Conservation (phyloP, 345 rosid species). For the Toxicodendron radicans region DNA sequence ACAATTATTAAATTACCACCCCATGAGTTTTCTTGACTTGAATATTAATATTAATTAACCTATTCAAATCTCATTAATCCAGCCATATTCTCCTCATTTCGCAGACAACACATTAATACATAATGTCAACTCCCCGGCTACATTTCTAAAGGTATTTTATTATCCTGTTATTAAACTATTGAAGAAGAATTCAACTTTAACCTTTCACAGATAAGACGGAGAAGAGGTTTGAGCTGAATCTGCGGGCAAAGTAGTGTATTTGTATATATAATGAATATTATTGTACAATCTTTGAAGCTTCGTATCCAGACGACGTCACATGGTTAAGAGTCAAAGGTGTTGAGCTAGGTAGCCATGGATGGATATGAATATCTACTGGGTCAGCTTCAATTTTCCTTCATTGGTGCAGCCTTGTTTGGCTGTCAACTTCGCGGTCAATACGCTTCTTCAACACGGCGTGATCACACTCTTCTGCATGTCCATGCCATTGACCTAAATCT, state of each 20-base stretch:
- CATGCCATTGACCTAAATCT: slow-evolving; percentile 19
- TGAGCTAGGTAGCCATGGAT: slow-evolving; percentile 4
- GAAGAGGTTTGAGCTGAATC: slow-evolving; percentile 33
- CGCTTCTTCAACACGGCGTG: slow-evolving; percentile 37
- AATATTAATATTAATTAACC: too few species aligned
- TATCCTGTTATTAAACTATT: not conserved
- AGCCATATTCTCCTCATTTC: slow-evolving; percentile 8
- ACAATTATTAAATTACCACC: too few species aligned
- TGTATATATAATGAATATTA: too few species aligned
- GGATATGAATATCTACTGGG: slow-evolving; percentile 11
- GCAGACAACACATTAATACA: slow-evolving; percentile 15
- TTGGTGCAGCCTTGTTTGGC: slow-evolving; percentile 19
- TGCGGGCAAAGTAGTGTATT: slow-evolving; percentile 32
- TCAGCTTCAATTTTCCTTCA: slow-evolving; percentile 9
- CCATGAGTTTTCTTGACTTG: too few species aligned
- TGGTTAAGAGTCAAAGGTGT: slow-evolving; percentile 26
- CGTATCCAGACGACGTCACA: slow-evolving; percentile 31
- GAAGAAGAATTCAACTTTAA: slow-evolving; percentile 38
- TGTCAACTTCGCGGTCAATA: slow-evolving; percentile 42
- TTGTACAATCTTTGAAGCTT: slow-evolving; percentile 53
- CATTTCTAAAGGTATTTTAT: slow-evolving; percentile 20
- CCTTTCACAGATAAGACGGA: slow-evolving; percentile 24
- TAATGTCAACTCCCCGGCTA: slow-evolving; percentile 78
- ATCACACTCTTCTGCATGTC: slow-evolving; percentile 5
- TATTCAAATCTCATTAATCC: not conserved